Conservation (phyloP, 441 rosid species). For the Brassica hybrid region DNA sequence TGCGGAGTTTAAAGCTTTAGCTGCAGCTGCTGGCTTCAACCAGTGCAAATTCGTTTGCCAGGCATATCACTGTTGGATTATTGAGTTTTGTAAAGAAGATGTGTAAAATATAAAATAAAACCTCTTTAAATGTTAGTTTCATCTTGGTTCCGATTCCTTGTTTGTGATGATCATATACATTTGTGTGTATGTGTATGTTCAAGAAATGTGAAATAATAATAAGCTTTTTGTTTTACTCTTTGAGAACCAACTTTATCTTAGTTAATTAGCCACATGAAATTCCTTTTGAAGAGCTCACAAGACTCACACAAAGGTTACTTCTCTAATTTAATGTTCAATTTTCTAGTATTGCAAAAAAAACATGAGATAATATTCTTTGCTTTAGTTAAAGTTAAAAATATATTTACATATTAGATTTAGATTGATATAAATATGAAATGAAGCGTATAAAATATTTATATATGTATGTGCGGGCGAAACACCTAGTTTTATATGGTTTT, state of each 20-base stretch:
- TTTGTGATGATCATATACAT: neutral
- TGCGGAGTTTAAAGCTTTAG: conserved; percentile 37
- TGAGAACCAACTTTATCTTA: neutral
- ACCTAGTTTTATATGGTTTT: neutral
- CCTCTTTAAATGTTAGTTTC: neutral
- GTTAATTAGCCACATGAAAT: conserved; percentile 8
- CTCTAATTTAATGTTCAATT: conserved; percentile 11
- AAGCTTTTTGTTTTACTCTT: neutral
- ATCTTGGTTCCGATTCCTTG: neutral
- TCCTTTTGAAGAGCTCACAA: conserved; percentile 5
- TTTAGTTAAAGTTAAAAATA: neutral
- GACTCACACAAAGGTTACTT: conserved; percentile 29
- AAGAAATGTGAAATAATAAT: neutral
- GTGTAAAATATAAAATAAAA: neutral
- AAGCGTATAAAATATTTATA: neutral
- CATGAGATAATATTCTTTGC: neutral
- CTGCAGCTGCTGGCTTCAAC: conserved; percentile 32
- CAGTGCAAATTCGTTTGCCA: conserved; percentile 37
- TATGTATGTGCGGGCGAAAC: no score
- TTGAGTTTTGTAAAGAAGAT: conserved; percentile 39
- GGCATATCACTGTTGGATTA: conserved; percentile 47
- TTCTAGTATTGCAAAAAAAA: conserved; percentile 18
- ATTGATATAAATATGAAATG: neutral
- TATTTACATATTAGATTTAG: neutral
- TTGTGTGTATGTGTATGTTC: neutral